Base-by-base conservation (phyloP, 2,329 filamentous ascomycete species). In the Alternaria brassicae region DNA sequence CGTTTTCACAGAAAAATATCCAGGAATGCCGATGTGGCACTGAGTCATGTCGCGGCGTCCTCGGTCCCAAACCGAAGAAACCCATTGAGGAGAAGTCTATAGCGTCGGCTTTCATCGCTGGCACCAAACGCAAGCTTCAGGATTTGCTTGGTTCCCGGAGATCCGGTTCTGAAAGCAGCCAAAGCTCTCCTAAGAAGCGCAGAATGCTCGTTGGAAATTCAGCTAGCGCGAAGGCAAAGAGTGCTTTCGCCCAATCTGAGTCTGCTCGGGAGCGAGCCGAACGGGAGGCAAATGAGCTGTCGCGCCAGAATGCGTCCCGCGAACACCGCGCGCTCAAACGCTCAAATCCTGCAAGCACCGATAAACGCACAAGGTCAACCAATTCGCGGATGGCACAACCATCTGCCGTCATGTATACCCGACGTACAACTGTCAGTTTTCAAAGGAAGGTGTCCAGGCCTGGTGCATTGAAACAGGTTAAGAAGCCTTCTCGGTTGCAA, bases 1-100 rank as follows among this genome's bases (percentile, higher is more conserved):
- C 75, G 4, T 77, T 75, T 36, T 88, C 85, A 10, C 81, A 82
- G 62, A 87, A 86, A 70, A 88, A 88, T 65, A 85, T 88, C 34
- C 87, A 89, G 72, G 75, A 83, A 62, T 90, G 88, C 70, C 84
- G 84, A 56, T 90, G 88, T 70, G 87, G 88, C 28, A 82, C 86
- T 8, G 72, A 80, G 8, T 84, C 82, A 34, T 90, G 88, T 68
- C 84, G 88, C 62, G 88, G 88, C 47, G 82, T 88, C 37, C 78
- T 90, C 34, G 86, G 86, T 12, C 84, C 84, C 9, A 83, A 81
- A 52, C 81, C 82, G 4, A 84, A 84, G 69, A 82, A 85, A 52
- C 80, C 79, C 8, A 61, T 67, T 30, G 72, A 77, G 50, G 69
- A 76, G 32, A 74, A 69, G 51, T 72, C 66, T n/a, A 50, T 75